These are phyloP conservation scores for Trametes coccinea DNA, from an alignment of 768 basidiomycete species.

Conservation along the genomic window DNA sequence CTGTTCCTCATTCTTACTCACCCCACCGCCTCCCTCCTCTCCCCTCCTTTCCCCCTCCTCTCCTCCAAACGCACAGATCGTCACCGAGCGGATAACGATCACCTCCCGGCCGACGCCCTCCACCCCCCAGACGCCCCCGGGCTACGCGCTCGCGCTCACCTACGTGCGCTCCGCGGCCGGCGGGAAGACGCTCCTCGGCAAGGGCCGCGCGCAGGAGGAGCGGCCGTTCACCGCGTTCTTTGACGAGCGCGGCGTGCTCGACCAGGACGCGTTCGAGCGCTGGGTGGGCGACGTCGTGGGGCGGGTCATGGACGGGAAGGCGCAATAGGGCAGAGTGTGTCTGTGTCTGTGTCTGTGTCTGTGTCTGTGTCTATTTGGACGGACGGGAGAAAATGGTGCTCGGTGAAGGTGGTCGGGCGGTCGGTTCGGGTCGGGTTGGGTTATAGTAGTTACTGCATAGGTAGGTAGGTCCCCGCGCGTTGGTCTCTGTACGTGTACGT, in stretches of 20 bases:
- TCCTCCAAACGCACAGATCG: conserved; percentile 57
- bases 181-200: conserved; percentile 82
- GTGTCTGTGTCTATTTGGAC: no score
- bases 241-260: conserved; percentile 76
- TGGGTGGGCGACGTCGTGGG: conserved; percentile 81
- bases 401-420: no score
- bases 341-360: no score
- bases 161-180: conserved; percentile 81
- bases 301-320: conserved; percentile 68
- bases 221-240: conserved; percentile 75
- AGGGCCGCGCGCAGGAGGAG: conserved; percentile 58
- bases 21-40: not conserved
- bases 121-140: conserved; percentile 53
- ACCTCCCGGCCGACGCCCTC: conserved; percentile 66
- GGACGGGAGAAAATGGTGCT: no score
- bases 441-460: no score
- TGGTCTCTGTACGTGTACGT: no score
- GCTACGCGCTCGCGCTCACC: conserved; percentile 64
- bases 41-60: not conserved
- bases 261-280: conserved; percentile 69
- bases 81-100: conserved; percentile 86
- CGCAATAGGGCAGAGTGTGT: conserved; percentile 25
- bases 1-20: no score
- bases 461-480: no score
- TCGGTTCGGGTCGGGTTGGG: no score